These are phyloP conservation scores for Claviceps arundinis DNA, from an alignment of 2,329 filamentous ascomycete genomes.

Conservation along the genomic window DNA sequence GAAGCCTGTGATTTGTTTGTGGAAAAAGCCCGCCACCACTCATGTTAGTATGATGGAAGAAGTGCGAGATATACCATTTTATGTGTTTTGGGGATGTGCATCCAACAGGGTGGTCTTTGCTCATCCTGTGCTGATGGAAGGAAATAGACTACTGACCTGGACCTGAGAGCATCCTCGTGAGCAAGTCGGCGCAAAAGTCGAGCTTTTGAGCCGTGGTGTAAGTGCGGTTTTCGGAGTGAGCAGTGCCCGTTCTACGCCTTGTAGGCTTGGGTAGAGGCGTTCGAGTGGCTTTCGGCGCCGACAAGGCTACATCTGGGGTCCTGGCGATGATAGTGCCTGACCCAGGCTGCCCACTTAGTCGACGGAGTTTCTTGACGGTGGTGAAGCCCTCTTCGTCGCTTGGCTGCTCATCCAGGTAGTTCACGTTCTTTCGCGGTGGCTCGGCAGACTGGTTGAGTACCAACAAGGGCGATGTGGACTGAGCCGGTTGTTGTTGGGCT, in stretches of 20 bases:
- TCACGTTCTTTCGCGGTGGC: slow-evolving; percentile 31
- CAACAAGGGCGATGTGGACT: slow-evolving; percentile 10
- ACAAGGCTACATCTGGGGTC: slow-evolving; percentile 11
- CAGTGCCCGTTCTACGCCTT: slow-evolving; percentile 22
- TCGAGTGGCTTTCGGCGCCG: slow-evolving; percentile 16
- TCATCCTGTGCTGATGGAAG: background rate
- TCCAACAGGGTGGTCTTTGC: too few relatives aligned
- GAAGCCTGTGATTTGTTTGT: slow-evolving; percentile 31
- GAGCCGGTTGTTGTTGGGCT: background rate
- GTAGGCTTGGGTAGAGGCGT: slow-evolving; percentile 21
- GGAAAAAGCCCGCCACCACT: background rate
- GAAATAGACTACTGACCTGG: slow-evolving; percentile 30
- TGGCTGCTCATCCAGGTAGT: slow-evolving; percentile 23
- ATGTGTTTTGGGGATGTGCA: too few relatives aligned
- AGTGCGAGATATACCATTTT: too few relatives aligned
- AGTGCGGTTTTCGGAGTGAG: slow-evolving; percentile 17
- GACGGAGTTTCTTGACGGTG: slow-evolving; percentile 28
- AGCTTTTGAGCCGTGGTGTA: slow-evolving; percentile 33
- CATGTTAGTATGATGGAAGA: too few relatives aligned
- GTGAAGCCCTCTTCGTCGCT: slow-evolving; percentile 8
- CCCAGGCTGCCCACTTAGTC: slow-evolving; percentile 16
- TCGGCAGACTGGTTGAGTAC: slow-evolving; percentile 7
- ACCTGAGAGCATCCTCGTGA: slow-evolving; percentile 47
- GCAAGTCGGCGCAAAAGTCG: slow-evolving; percentile 43
- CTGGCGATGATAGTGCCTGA: slow-evolving; percentile 4